Base-by-base conservation (phyloP, 805 yeast genomes). In the Candida maesae region DNA sequence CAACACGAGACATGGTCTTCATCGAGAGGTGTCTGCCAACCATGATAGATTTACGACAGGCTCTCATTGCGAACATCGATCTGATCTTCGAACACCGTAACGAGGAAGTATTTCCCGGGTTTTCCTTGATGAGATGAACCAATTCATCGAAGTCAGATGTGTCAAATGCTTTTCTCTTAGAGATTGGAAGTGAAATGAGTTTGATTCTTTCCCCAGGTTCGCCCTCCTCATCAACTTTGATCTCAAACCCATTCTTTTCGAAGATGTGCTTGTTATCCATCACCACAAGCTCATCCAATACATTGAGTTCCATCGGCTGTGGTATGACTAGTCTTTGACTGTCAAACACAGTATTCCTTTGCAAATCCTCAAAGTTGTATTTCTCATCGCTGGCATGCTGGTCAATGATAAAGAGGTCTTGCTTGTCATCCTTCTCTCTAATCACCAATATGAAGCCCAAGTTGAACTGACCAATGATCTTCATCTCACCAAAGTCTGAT, bases 371-470 rank as follows among this genome's bases (percentile, higher is more conserved):
- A 66, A 87, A 93, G 60, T 93, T 93, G 66, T 56, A 88, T 52
- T 90, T 93, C 56, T 93, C 99, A 65, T 93, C 99, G 50, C 95
- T 85, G 1, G 99, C 99, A 66, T 93, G 99, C 61, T 93, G 99
- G 60, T 93, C 99, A 35, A 93, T 73, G 25, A 93, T 90, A 53
- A 93, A 90, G 24, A 91, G 53, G 55, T 88, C 88, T n/a, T 58
- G 58, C 12, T 42, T 50, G 54, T 87, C 88, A n/a, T 56, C 56
- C 4, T 39, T 49, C 3, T 58, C 58, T 37, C 79, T 68, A 3
- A 76, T 73, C 0, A 86, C 93, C 15, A 90, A 58, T n/a, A 93
- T 87, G 52, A 93, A 93, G 0, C 98, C 99, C n/a, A 84, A 64
- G 59, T 93, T 93, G 65, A 93, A 93, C 63, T 93, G 99, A 0